Percentiles rank a stretch among this genome's conserved stretches.
Evolutionary conservation across 1,139 yeast genomes (phyloP).

Genomic region (Yamadazyma dushanensis): DNA sequence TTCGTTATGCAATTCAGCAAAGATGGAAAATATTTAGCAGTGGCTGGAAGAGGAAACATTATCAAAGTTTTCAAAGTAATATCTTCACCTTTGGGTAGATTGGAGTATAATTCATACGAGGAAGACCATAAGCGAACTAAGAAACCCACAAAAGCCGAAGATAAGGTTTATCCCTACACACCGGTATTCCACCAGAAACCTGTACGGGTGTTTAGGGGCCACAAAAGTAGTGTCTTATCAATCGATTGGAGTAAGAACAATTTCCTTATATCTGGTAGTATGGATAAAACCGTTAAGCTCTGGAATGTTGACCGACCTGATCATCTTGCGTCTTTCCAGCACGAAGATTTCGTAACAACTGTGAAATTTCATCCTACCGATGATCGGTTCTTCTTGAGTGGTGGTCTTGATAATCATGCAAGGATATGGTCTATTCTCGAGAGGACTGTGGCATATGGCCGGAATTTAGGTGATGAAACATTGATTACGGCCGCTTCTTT

Average conservation of each 20-base stretch:
- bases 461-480: constrained; percentile 52
- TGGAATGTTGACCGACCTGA: constrained; percentile 79
- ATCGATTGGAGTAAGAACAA: constrained; percentile 89
- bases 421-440: constrained; percentile 86
- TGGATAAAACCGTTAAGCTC: constrained; percentile 79
- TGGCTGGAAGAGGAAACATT: constrained; percentile 74
- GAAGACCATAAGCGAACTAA: constrained; percentile 10
- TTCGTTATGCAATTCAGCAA: constrained; percentile 73
- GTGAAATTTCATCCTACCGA: constrained; percentile 84
- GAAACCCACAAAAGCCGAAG: constrained; percentile 16
- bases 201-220: constrained; percentile 60
- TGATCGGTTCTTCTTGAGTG: constrained; percentile 83
- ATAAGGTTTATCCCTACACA: constrained; percentile 46
- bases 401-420: constrained; percentile 77
- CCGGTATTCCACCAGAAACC: constrained; percentile 84
- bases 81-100: constrained; percentile 62
- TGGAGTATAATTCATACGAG: constrained; percentile 35
- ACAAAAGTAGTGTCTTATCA: constrained; percentile 65
- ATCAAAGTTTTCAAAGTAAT: constrained; percentile 81
- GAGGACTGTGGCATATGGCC: constrained; percentile 31
- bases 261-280: constrained; percentile 76
- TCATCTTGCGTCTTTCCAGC: constrained; percentile 66
- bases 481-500: constrained; percentile 70
- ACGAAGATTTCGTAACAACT: constrained; percentile 80
- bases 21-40: constrained; percentile 82